Evolutionary conservation across 2,329 filamentous ascomycete species (phyloP), one percentile per base, ranked within the genome.

Genomic region (Ophiognomonia clavigignenti-juglandacearum): DNA sequence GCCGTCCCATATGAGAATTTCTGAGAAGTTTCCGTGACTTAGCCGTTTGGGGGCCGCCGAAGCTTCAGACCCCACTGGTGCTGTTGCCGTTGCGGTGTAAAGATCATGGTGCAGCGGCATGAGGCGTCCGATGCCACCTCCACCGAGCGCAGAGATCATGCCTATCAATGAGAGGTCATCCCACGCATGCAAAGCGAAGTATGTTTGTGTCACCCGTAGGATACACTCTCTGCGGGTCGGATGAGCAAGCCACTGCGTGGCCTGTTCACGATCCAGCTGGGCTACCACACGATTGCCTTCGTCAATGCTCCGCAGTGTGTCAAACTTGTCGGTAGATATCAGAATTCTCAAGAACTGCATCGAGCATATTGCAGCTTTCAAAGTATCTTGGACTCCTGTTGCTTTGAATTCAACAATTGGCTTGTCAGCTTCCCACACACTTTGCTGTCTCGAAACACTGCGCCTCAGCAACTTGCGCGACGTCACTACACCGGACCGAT

Each of bases 401-500:
- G 24, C 38, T 31, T 20, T 31, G 10, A 31, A 13, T 3, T 40
- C 24, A 2, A 40, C 2, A 14, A 29, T 14, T n/a, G 38, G 38
- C 23, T 27, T 7, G n/a, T 8, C 8, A 7, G 38, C 38, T 1
- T 40, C 24, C 24, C 38, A 40, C 11, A 10, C 7, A 3, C 1
- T 31, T 3, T 40, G 38, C 19, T 29, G 38, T 10, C 38, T 14
- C 3, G 1, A 3, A n/a, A 40, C 24, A 1, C 22, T 40, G 8
- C 6, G 24, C 18, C 36, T 38, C n/a, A 37, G 16, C 1, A 59
- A 7, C 19, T 37, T 52, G 10, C 56, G 47, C 6, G 29, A 45
- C 4, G 46, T 54, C 18, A 56, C 34, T 16, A 46, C 20, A 19
- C 40, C 29, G 8, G 49, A 39, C 6, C 34, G 27, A 23, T 61